These are phyloP conservation scores for Candida adriatica DNA, from an alignment of 805 yeast species.

Conservation along the genomic window DNA sequence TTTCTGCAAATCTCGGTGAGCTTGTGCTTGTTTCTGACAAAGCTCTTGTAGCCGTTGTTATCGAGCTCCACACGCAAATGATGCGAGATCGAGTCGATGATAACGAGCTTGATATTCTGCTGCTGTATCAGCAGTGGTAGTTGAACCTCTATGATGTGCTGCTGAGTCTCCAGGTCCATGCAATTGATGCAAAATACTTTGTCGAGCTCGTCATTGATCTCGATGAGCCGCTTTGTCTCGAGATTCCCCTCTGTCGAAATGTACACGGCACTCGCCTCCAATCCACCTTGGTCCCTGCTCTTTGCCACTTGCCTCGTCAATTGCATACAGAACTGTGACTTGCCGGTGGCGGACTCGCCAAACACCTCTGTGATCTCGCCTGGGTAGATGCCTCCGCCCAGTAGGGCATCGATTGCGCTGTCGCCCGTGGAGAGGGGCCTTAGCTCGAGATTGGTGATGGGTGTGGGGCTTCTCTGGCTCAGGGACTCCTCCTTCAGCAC, in stretches of 20 bases:
- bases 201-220: constrained; percentile 33
- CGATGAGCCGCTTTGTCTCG: constrained; percentile 58
- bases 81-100: constrained; percentile 81
- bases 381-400: constrained; percentile 52
- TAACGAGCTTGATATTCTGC: constrained; percentile 42
- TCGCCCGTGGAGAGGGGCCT: constrained; percentile 47
- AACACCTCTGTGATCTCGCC: constrained; percentile 64
- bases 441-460: constrained; percentile 11
- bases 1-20: constrained; percentile 36
- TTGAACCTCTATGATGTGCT: constrained; percentile 63
- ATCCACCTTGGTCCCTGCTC: constrained; percentile 40
- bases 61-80: constrained; percentile 62
- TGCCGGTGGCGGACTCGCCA: constrained; percentile 84
- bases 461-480: neutral
- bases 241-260: constrained; percentile 73
- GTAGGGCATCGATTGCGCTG: constrained; percentile 36
- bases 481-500: constrained; percentile 1
- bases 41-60: constrained; percentile 13
- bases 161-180: constrained; percentile 63
- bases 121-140: constrained; percentile 49
- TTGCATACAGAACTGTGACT: constrained; percentile 73
- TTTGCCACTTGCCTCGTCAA: constrained; percentile 53
- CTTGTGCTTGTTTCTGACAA: constrained; percentile 33
- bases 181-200: constrained; percentile 51
- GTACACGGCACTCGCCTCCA: constrained; percentile 49